Conservation (phyloP, 148 eudicot species). For the Nepenthes gracilis region DNA sequence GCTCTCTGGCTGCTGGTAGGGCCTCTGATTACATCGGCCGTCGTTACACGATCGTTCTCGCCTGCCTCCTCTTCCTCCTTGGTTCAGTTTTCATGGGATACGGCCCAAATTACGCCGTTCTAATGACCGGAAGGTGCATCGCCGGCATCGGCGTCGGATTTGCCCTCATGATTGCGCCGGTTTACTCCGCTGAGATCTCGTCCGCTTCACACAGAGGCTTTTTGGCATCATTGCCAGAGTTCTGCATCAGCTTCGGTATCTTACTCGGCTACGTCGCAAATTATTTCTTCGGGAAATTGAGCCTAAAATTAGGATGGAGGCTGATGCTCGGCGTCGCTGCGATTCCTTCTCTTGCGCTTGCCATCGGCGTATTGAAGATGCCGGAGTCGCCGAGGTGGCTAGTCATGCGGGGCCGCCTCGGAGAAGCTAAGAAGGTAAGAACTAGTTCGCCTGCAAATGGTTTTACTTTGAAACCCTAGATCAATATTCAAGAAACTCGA, state of each 20-base stretch:
- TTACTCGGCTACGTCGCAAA: constrained; percentile 58
- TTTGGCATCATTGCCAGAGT: constrained; percentile 59
- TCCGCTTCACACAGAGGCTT: constrained; percentile 49
- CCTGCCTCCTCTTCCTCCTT: constrained; percentile 43
- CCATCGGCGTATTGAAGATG: constrained; percentile 40
- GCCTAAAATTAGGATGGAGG: constrained; percentile 52
- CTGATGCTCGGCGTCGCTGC: constrained; percentile 69
- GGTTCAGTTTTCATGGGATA: constrained; percentile 76
- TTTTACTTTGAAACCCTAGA: no score
- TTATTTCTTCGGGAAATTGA: constrained; percentile 28
- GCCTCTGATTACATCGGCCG: constrained; percentile 64
- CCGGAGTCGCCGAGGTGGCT: constrained; percentile 82
- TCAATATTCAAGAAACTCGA: no score
- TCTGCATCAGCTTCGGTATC: constrained; percentile 55
- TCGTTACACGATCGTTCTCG: constrained; percentile 47
- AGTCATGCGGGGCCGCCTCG: constrained; percentile 51
- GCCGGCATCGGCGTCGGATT: constrained; percentile 78
- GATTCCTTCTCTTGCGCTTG: constrained; percentile 37
- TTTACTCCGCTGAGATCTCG: constrained; percentile 72
- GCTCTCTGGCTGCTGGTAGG: constrained; percentile 60
- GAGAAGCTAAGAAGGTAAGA: constrained; percentile 19
- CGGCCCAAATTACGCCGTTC: constrained; percentile 37
- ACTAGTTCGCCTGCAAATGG: no score
- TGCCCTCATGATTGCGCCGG: constrained; percentile 73
- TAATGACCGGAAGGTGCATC: constrained; percentile 46